Base-by-base conservation (phyloP, 2,329 filamentous ascomycete genomes). In the Metarhizium robertsii region DNA sequence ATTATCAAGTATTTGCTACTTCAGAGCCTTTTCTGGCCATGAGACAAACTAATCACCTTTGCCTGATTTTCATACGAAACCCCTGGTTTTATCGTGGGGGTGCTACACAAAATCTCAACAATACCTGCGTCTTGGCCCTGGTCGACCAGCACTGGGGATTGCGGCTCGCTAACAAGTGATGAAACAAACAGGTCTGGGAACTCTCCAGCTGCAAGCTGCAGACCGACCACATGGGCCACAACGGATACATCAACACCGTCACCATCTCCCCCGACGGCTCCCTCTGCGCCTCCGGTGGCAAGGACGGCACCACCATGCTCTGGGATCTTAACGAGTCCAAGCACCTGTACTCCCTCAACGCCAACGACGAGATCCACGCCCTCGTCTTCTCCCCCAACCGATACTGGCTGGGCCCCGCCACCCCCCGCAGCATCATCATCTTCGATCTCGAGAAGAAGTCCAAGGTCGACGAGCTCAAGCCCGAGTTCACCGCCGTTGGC, bases 371-470 rank as follows among this genome's bases (percentile, higher is more conserved):
- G 87, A 99, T 99, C 84, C 94, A 99, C 83, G 92, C 94, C 68
- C 92, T 99, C 67, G 94, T 97, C 78, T 99, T 99, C 90, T 97
- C 94, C 64, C 94, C 94, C 74, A 99, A 99, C 90, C 88, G 94
- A 78, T 99, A 99, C 90, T 99, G 94, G 94, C 87, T 99, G 68
- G 99, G 94, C 85, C 94, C 94, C 73, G 94, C 94, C 74, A 99
- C 94, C 63, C 84, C 90, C 73, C 90, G 85, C 80, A 91, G 86
- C 85, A 97, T 99, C 85, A 96, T 96, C 85, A 97, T 99, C 85
- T 99, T 99, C 81, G 94, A 99, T 74, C 86, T 99, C 67, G 94
- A 99, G 90, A 99, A 99, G 92, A 99, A 99, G 92, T 95, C 87
- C 88, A 97, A 96, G 88, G 92, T 97, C 73, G 92, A 97, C 71